Base-by-base conservation (phyloP, 2,329 filamentous ascomycete genomes). In the Diaporthe australafricana region DNA sequence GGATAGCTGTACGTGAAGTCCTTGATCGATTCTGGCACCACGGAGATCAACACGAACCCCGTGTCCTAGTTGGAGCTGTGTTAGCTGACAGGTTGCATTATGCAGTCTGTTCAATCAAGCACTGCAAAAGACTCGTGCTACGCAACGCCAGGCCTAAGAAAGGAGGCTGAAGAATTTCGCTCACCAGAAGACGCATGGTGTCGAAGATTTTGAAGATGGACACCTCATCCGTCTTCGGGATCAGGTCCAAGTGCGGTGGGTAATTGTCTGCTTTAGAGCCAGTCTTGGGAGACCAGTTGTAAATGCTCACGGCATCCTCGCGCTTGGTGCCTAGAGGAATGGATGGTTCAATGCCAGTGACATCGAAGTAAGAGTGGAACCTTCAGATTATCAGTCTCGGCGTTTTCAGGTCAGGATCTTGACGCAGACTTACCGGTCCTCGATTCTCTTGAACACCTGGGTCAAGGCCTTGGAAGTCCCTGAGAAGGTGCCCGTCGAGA, bases 301-400 rank as follows among this genome's bases (percentile, higher is more conserved):
- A 63, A 11, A 63, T 63, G 57, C 57, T 63, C n/a, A 45, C 38
- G 38, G 32, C 38, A 27, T 63, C 57, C 38, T 63, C 57, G 20
- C 57, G 57, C 8, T 16, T 22, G 5, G 16, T 45, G 14, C 38
- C 45, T 30, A 27, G 45, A 12, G 57, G 57, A 17, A 42, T 45
- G 30, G 57, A 63, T 20, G 57, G 57, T 20, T 63, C 57, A 45
- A 63, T 63, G 14, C 57, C 57, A 16, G 45, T 40, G 38, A 63
- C 57, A 45, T 63, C 57, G 40, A 63, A 63, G n/a, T 45, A 63
- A 30, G 57, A 63, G 11, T 63, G 57, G 57, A 63, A 63, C 11
- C 57, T 63, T n/a, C n/a, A 8, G 17, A 30, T 5, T 14, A 11
- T 63, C 38, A 63, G 57, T 17, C 17, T 32, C 16, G 47, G 32